A percentile compares a stretch with the other conserved stretches of the same genome.
phyloP scores from a whole-genome alignment of 2,329 filamentous ascomycete genomes.

The Dendrostoma leiphaemia region DNA sequence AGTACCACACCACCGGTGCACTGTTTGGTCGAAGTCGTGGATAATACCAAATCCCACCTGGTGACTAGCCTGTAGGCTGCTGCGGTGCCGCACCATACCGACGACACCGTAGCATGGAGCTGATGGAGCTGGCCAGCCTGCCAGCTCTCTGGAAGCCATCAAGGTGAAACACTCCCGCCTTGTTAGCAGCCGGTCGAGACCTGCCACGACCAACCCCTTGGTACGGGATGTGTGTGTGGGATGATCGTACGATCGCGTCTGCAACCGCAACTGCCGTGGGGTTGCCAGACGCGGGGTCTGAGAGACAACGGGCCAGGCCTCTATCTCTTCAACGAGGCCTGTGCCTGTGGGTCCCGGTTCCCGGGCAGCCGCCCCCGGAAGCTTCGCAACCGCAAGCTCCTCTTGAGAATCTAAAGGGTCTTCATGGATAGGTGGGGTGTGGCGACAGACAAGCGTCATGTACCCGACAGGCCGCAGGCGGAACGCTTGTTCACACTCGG shows the following conservation, averaged over 20 bases:
- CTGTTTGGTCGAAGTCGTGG: too few species aligned
- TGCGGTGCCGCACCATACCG: conserved; percentile 5
- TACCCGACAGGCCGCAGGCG: neutral
- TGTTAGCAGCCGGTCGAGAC: conserved; percentile 12
- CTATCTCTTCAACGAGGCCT: neutral
- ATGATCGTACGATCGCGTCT: conserved; percentile 8
- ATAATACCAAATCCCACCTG: neutral
- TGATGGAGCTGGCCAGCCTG: conserved; percentile 11
- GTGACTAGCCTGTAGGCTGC: neutral
- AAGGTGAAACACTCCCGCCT: conserved; percentile 16
- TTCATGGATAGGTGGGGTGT: too few species aligned
- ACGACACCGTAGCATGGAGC: neutral
- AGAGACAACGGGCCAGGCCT: neutral
- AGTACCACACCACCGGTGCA: too few species aligned
- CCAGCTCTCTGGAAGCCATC: conserved; percentile 2
- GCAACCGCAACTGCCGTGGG: conserved; percentile 13
- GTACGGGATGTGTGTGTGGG: neutral
- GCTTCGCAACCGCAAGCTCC: too few species aligned
- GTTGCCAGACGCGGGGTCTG: conserved; percentile 9
- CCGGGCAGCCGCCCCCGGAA: neutral
- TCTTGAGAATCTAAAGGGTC: too few species aligned
- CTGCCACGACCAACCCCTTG: conserved; percentile 1
- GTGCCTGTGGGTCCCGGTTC: neutral
- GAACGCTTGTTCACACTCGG: neutral
- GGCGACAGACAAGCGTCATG: neutral